Evolutionary conservation across 345 rosid species (phyloP).

Genomic region (Eucalyptus shirleyi): DNA sequence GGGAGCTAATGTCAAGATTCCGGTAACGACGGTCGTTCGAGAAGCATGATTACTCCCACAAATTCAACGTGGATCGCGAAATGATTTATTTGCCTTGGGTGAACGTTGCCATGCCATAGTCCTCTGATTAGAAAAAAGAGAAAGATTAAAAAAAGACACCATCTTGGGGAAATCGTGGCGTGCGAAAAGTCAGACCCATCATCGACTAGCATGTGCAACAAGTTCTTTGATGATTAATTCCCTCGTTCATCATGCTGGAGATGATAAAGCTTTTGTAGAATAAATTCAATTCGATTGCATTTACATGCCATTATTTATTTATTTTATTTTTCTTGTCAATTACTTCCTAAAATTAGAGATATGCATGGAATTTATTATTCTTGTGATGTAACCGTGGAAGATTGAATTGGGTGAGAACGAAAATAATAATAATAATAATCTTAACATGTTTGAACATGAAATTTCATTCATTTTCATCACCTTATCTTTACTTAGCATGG

Average conservation of each 20-base stretch:
- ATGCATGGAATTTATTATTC: background rate
- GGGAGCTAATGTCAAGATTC: background rate
- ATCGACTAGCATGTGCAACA: background rate
- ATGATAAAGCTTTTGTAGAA: background rate
- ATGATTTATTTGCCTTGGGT: background rate
- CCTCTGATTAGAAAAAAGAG: background rate
- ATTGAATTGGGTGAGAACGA: rapidly evolving
- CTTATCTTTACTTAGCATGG: background rate
- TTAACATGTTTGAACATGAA: background rate
- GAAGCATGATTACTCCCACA: background rate
- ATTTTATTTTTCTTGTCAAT: background rate
- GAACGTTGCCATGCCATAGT: background rate
- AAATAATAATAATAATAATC: background rate
- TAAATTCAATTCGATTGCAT: background rate
- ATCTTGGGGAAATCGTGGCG: background rate
- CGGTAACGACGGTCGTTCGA: background rate
- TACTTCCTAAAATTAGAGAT: background rate
- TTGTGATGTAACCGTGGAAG: background rate
- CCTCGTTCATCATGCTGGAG: background rate
- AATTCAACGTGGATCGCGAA: background rate
- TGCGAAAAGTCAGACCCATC: background rate
- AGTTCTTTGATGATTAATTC: background rate
- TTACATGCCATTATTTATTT: background rate
- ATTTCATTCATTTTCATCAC: background rate
- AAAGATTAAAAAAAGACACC: background rate